phyloP scores from a whole-genome alignment of 2,329 filamentous ascomycete genomes.

The Colletotrichum camelliae region DNA sequence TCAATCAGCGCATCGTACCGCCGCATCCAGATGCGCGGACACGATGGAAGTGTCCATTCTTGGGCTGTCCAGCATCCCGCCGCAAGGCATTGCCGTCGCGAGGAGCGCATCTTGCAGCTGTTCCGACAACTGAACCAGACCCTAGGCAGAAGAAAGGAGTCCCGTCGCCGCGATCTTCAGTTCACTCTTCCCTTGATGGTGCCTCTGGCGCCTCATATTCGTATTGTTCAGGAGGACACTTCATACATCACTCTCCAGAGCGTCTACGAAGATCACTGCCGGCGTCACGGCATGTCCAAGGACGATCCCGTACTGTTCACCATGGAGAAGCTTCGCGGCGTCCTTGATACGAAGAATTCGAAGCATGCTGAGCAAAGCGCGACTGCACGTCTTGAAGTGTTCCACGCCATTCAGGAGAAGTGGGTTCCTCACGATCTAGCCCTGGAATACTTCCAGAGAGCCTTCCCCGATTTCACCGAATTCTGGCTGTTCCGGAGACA shows the following conservation, averaged over 20 bases:
- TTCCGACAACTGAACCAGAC: constrained; percentile 98
- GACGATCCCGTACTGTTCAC: constrained; percentile 95
- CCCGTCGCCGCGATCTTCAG: constrained; percentile 88
- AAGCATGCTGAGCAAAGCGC: constrained; percentile 73
- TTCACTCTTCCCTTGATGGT: constrained; percentile 97
- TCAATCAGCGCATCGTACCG: constrained; percentile 91
- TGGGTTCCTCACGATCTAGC: constrained; percentile 85
- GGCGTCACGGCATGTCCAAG: constrained; percentile 85
- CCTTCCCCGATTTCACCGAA: constrained; percentile 87
- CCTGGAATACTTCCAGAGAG: constrained; percentile 87
- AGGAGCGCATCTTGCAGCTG: constrained; percentile 93
- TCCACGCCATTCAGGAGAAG: constrained; percentile 91
- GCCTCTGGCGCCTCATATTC: constrained; percentile 90
- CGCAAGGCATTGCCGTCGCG: constrained; percentile 86
- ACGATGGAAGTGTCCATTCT: constrained; percentile 95
- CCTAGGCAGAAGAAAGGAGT: constrained; percentile 91
- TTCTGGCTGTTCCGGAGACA: constrained; percentile 99
- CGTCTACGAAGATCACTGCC: constrained; percentile 95
- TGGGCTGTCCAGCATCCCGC: constrained; percentile 98
- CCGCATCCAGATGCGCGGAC: constrained; percentile 92
- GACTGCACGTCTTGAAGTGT: constrained; percentile 85
- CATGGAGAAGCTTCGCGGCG: constrained; percentile 87
- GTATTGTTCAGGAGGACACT: constrained; percentile 93
- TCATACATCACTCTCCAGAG: constrained; percentile 94
- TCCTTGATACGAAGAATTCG: constrained; percentile 71